Conservation (phyloP, 164 flowering plant species). For the Houttuynia cordata region DNA sequence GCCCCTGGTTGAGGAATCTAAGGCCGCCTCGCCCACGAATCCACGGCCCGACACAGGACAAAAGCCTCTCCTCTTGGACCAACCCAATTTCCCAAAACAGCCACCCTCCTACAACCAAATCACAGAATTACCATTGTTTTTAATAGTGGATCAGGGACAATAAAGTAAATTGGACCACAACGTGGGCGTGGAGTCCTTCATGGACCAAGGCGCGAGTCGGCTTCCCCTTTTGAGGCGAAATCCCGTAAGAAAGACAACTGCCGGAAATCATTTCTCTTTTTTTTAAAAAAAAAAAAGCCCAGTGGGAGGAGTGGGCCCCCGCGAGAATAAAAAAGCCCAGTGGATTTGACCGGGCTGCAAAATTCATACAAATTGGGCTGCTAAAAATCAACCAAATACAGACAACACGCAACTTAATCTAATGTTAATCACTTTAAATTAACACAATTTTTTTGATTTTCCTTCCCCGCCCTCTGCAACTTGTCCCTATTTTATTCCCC, state of each 20-base stretch:
- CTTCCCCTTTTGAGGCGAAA: not conserved
- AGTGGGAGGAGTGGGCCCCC: constrained; percentile 1
- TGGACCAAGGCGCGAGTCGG: constrained; percentile 5
- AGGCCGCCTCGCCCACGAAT: constrained; percentile 1
- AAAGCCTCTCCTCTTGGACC: too few relatives aligned
- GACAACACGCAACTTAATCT: not conserved
- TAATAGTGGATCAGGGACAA: not conserved
- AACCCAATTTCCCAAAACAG: not conserved
- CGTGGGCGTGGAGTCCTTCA: not conserved
- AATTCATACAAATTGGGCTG: constrained; percentile 5
- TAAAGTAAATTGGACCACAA: not conserved
- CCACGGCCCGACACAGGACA: not conserved
- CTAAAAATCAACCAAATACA: too few relatives aligned
- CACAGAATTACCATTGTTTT: not conserved
- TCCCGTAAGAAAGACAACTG: not conserved
- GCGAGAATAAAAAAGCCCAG: constrained; percentile 17
- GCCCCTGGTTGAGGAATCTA: constrained; percentile 1
- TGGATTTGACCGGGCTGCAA: constrained; percentile 19
- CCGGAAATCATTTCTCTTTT: not conserved
- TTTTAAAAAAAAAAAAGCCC: not conserved
- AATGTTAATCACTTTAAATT: not conserved
- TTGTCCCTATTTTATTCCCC: constrained; percentile 3
- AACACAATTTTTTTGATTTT: constrained; percentile 3
- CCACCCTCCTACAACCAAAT: not conserved
- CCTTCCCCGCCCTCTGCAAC: constrained; percentile 5